Evolutionary conservation across 352 stramenopile species (phyloP).

Genomic region (Globisporangium irregulare): DNA sequence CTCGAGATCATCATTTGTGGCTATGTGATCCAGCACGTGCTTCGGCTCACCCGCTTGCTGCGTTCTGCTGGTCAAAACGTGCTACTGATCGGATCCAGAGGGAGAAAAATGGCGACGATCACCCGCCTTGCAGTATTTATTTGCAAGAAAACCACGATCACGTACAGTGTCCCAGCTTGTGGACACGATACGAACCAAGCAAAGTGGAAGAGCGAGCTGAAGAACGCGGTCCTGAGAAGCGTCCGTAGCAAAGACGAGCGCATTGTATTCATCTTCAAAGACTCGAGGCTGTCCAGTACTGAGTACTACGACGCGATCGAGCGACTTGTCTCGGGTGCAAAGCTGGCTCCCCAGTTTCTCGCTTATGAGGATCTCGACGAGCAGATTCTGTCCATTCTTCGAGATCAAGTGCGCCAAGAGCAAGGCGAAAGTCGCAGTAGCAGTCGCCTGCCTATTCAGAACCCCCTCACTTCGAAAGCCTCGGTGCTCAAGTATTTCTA

Average conservation of each 20-base stretch:
- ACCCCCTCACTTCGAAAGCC: slow-evolving; percentile 38
- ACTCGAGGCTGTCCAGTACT: slow-evolving; percentile 24
- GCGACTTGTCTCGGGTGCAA: slow-evolving; percentile 40
- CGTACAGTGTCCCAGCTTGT: slow-evolving; percentile 26
- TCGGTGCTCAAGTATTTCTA: slow-evolving; percentile 54
- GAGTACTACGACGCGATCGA: slow-evolving; percentile 45
- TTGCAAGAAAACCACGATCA: slow-evolving; percentile 31
- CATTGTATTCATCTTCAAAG: slow-evolving; percentile 61
- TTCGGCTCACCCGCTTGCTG: slow-evolving; percentile 49
- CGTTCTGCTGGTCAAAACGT: slow-evolving; percentile 32
- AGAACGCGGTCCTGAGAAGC: slow-evolving; percentile 37
- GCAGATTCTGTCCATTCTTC: slow-evolving; percentile 32
- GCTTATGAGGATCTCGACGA: slow-evolving; percentile 55
- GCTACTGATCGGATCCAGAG: slow-evolving; percentile 41
- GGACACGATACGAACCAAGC: background rate
- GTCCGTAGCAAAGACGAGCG: slow-evolving; percentile 33
- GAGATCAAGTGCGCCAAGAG: slow-evolving; percentile 21
- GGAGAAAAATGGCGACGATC: slow-evolving; percentile 52
- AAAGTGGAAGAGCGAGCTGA: slow-evolving; percentile 37
- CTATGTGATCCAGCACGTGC: slow-evolving; percentile 52
- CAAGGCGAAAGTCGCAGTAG: slow-evolving; percentile 7
- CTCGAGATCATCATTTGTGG: slow-evolving; percentile 53
- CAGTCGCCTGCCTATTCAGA: background rate
- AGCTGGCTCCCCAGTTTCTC: slow-evolving; percentile 39
- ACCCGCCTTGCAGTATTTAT: slow-evolving; percentile 51